Evolutionary conservation across 2,329 filamentous ascomycete genomes (phyloP).

Genomic region (Neofusicoccum ribis): DNA sequence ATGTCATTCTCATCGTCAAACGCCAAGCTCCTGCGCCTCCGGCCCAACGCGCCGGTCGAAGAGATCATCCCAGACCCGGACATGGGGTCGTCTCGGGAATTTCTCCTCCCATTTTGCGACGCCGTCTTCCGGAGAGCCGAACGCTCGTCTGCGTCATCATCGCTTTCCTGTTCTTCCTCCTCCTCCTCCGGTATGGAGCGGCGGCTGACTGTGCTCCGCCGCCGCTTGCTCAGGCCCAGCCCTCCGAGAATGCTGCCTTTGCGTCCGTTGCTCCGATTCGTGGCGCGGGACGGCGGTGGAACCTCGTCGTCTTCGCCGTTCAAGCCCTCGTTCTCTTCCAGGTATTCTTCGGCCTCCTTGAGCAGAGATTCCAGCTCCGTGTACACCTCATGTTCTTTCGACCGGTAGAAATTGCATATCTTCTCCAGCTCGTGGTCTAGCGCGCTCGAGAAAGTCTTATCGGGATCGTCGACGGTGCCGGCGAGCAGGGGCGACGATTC

Average conservation of each 20-base stretch:
- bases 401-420: slow-evolving; percentile 83
- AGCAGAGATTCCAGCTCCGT: slow-evolving; percentile 78
- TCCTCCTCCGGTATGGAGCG: slow-evolving; percentile 54
- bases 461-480: slow-evolving; percentile 65
- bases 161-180: slow-evolving; percentile 62
- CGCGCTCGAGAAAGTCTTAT: slow-evolving; percentile 76
- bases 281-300: slow-evolving; percentile 31
- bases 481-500: slow-evolving; percentile 83
- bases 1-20: slow-evolving; percentile 81
- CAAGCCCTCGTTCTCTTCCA: slow-evolving; percentile 53
- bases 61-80: slow-evolving; percentile 6
- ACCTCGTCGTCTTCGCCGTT: slow-evolving; percentile 40
- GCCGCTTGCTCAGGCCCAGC: slow-evolving; percentile 49
- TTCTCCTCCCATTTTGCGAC: slow-evolving; percentile 28
- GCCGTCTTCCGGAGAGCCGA: slow-evolving; percentile 41
- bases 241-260: slow-evolving; percentile 55
- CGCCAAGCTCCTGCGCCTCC: slow-evolving; percentile 62
- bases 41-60: neutral
- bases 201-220: slow-evolving; percentile 45
- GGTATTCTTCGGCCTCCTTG: slow-evolving; percentile 68
- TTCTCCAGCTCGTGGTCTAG: slow-evolving; percentile 91
- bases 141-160: slow-evolving; percentile 60
- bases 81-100: slow-evolving; percentile 25
- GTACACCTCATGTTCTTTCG: slow-evolving; percentile 86
- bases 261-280: slow-evolving; percentile 40